Percentiles rank a stretch among this genome's conserved stretches.
Evolutionary conservation across 331 rosid species (phyloP).

Genomic region (Rosa hybrid): DNA sequence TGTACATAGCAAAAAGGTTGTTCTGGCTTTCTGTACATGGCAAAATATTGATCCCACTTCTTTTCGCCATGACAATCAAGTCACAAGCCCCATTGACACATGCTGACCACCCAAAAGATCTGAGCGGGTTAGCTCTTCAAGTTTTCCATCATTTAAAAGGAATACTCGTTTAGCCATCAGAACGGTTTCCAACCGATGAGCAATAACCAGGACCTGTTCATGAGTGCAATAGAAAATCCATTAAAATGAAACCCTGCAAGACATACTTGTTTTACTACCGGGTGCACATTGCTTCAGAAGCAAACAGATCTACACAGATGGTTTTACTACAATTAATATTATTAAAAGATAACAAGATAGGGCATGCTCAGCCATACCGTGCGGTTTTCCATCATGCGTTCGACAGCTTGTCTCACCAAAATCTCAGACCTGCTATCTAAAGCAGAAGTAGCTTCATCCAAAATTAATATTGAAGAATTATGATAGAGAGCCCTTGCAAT

Average conservation of each 20-base stretch:
- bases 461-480: slow-evolving; percentile 67
- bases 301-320: neutral
- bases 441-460: slow-evolving; percentile 95
- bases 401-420: slow-evolving; percentile 72
- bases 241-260: neutral
- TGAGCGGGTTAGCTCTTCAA: slow-evolving; percentile 63
- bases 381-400: slow-evolving; percentile 73
- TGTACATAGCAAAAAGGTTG: neutral
- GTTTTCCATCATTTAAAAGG: slow-evolving; percentile 67
- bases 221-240: neutral
- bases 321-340: neutral
- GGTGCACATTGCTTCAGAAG: neutral
- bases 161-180: slow-evolving; percentile 80
- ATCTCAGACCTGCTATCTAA: slow-evolving; percentile 80
- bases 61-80: slow-evolving; percentile 26
- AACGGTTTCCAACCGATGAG: slow-evolving; percentile 88
- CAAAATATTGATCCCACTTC: neutral
- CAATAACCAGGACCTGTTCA: slow-evolving; percentile 79
- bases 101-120: slow-evolving; percentile 37
- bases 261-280: neutral
- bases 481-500: slow-evolving; percentile 89
- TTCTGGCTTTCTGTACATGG: neutral
- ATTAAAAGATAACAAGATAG: neutral
- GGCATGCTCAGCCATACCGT: slow-evolving; percentile 45
- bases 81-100: slow-evolving; percentile 42